These are phyloP conservation scores for Cinnamomum micranthum DNA, from an alignment of 164 flowering plant species.

Conservation along the genomic window DNA sequence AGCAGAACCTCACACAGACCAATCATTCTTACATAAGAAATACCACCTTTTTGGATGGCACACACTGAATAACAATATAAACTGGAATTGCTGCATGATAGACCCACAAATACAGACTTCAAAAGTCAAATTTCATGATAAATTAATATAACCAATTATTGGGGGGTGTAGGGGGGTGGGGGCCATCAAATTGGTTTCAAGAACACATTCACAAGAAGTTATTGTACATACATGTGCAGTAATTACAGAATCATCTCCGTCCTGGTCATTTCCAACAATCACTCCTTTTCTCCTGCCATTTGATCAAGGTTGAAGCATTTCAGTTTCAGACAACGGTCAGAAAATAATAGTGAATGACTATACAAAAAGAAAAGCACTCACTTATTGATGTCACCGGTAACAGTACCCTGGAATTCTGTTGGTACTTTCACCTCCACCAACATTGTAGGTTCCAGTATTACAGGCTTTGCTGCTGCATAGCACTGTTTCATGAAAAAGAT, in stretches of 20 bases:
- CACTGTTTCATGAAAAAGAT: constrained; percentile 52
- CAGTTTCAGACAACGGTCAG: constrained; percentile 6
- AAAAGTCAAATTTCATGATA: too few relatives aligned
- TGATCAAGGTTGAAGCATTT: constrained; percentile 10
- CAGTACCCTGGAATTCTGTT: constrained; percentile 94
- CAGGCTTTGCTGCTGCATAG: constrained; percentile 81
- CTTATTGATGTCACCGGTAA: constrained; percentile 96
- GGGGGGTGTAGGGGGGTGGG: neutral
- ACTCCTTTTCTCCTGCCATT: constrained; percentile 90
- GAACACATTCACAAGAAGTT: neutral
- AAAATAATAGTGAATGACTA: neutral
- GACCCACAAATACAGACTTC: neutral
- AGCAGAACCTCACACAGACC: neutral
- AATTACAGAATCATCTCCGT: constrained; percentile 86
- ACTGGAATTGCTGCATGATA: neutral
- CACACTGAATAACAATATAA: too few relatives aligned
- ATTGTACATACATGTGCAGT: constrained; percentile 63
- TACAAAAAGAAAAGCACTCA: constrained; percentile 29
- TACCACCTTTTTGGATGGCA: neutral
- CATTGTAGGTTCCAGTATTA: constrained; percentile 94
- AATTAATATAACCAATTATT: too few relatives aligned
- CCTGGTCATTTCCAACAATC: constrained; percentile 96
- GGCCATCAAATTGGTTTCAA: neutral
- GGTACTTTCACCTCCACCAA: constrained; percentile 91
- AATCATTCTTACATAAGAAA: neutral